Conservation (phyloP, 2,329 filamentous ascomycete species). For the Hypoxylon sp. region DNA sequence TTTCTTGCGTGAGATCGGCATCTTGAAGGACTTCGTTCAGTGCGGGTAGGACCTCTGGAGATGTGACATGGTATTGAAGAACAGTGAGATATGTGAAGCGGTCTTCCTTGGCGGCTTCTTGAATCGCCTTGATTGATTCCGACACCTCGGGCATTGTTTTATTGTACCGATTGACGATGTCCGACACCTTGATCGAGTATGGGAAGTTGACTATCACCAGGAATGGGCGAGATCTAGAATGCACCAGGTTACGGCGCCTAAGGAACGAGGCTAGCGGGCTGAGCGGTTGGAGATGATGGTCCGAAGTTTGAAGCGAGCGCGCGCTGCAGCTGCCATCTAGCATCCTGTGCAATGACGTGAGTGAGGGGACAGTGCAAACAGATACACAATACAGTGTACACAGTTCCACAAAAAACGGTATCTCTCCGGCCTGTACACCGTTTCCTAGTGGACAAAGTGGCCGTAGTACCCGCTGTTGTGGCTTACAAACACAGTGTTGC, state of each 20-base stretch:
- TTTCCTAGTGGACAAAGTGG: conserved; percentile 11
- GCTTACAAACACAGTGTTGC: conserved; percentile 19
- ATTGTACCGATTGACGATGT: background rate
- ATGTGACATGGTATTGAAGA: conserved; percentile 76
- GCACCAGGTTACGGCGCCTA: background rate
- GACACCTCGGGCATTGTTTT: conserved; percentile 50
- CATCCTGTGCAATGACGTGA: conserved; percentile 34
- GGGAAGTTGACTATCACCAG: background rate
- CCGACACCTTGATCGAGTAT: conserved; percentile 5
- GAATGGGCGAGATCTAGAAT: background rate
- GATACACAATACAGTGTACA: conserved; percentile 24
- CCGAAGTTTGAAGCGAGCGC: conserved; percentile 15
- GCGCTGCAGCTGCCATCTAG: conserved; percentile 1
- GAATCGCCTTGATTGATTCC: conserved; percentile 51
- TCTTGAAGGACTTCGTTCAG: conserved; percentile 78
- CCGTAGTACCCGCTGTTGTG: conserved; percentile 12
- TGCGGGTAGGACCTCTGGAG: conserved; percentile 73
- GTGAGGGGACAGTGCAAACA: conserved; percentile 28
- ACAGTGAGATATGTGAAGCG: conserved; percentile 83
- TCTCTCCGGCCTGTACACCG: background rate
- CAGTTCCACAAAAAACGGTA: conserved; percentile 5
- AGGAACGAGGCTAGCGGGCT: conserved; percentile 29
- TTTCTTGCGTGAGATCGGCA: conserved; percentile 76
- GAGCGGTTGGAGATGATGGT: conserved; percentile 23
- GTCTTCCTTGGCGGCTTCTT: conserved; percentile 60